Percentiles rank a stretch among this genome's conserved stretches.
Evolutionary conservation across 371 early-diverging fungal species (phyloP).

Genomic region (Chytridium lagenaria): DNA sequence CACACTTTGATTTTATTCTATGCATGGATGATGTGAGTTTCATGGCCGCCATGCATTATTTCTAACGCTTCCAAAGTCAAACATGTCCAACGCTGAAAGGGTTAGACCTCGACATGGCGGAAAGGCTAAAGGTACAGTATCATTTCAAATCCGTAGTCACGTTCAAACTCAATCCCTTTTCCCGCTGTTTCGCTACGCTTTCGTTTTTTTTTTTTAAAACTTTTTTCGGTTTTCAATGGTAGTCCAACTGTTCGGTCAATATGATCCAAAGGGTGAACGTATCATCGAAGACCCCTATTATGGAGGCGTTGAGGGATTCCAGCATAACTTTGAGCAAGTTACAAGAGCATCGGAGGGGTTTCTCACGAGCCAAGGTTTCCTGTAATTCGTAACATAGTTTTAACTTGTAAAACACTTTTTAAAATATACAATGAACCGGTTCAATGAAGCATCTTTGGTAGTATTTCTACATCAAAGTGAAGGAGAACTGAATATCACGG

Average conservation of each 20-base stretch:
- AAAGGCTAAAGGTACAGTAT: conserved; percentile 4
- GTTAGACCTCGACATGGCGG: not conserved
- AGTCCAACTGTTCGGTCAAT: conserved; percentile 87
- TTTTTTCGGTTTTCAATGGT: too few species aligned
- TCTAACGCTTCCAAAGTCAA: conserved; percentile 48
- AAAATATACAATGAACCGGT: too few species aligned
- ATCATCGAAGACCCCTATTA: conserved; percentile 86
- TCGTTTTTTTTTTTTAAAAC: too few species aligned
- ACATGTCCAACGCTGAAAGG: conserved; percentile 68
- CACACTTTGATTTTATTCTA: conserved; percentile 81
- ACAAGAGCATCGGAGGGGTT: conserved; percentile 72
- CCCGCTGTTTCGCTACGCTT: too few species aligned
- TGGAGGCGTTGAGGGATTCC: conserved; percentile 85
- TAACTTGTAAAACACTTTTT: too few species aligned
- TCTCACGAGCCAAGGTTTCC: conserved; percentile 35
- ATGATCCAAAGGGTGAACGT: conserved; percentile 74
- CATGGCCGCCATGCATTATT: not conserved
- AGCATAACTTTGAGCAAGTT: conserved; percentile 85
- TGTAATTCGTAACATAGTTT: too few species aligned
- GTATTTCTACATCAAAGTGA: too few species aligned
- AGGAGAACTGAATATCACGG: too few species aligned
- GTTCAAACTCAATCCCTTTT: too few species aligned
- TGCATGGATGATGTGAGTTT: conserved; percentile 56
- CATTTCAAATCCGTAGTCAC: not conserved
- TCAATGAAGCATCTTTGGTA: too few species aligned